Evolutionary conservation across 495 filamentous ascomycete species (phyloP), one percentile per base, ranked within the genome.

Genomic region (Tetracladium marchalianum): DNA sequence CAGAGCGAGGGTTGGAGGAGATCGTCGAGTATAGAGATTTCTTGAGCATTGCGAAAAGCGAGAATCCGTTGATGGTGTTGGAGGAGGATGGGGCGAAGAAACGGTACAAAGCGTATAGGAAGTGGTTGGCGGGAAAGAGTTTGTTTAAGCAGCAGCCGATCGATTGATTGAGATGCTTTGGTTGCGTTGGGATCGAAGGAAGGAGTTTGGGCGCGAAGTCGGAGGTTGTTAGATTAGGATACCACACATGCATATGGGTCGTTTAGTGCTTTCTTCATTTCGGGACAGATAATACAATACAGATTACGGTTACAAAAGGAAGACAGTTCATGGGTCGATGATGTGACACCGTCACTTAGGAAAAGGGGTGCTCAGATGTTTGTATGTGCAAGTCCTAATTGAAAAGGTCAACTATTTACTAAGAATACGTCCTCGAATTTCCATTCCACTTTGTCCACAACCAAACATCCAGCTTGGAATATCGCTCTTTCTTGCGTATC

Each of bases 81-180:
- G 77, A 85, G 35, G 87, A 90, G 57, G 92, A 97, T 62, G 69
- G 75, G 39, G 67, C 70, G 31, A 96, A 92, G 72, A 95, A 95
- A 72, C 68, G 93, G 52, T 98, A 98, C 62, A 95, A 89, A 64
- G 87, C 89, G 0, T 98, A 98, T 64, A 69, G 81, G 56, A 90
- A 95, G 64, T 97, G 90, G 90, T 66, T 96, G 56, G 73, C 81
- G 51, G 89, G 89, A 12, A 95, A 95, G 70, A 89, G 84, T 57
- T 68, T 95, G 50, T 95, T 95, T 57, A 95, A 95, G 66, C 89
- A 94, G 73, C 74, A 77, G 67, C 77, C 82, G 49, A 72, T 84
- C 49, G 83, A 87, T 56, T 67, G 70, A 56, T 7, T 15, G 13
- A 3, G 3, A 3, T 27, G 3, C 22, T 27, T 27, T 3, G 22